Evolutionary conservation across 169 alveolate species (phyloP).

Genomic region (Hammondia hammondi): DNA sequence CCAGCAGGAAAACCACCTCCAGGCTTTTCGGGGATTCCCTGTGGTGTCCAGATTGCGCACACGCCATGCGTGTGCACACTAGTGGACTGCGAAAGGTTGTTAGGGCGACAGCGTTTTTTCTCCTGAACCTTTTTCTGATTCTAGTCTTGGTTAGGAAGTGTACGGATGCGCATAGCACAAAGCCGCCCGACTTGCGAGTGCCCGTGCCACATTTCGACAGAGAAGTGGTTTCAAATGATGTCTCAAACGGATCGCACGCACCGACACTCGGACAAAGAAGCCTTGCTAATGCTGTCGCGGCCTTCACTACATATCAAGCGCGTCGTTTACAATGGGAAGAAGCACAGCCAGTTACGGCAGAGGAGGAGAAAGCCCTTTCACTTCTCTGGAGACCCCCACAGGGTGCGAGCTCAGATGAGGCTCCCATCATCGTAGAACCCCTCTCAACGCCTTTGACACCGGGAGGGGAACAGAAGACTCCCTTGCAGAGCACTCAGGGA

Average conservation of each 20-base stretch:
- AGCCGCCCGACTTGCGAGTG: neutral
- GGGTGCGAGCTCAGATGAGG: neutral
- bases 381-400: neutral
- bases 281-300: neutral
- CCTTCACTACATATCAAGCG: neutral
- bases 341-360: neutral
- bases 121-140: neutral
- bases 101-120: neutral
- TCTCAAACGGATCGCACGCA: neutral
- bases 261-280: neutral
- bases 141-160: neutral
- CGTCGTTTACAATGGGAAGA: neutral
- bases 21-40: neutral
- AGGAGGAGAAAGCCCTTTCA: neutral
- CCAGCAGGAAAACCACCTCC: neutral
- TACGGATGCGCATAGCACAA: neutral
- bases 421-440: neutral
- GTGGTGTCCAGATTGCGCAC: neutral
- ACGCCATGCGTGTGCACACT: neutral
- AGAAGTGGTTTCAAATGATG: neutral
- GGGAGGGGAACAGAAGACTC: neutral
- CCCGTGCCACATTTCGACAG: neutral
- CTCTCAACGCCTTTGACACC: neutral
- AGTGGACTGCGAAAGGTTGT: neutral
- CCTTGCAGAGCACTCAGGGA: neutral